Conservation (phyloP, 805 yeast genomes). For the Starmerella powellii region DNA sequence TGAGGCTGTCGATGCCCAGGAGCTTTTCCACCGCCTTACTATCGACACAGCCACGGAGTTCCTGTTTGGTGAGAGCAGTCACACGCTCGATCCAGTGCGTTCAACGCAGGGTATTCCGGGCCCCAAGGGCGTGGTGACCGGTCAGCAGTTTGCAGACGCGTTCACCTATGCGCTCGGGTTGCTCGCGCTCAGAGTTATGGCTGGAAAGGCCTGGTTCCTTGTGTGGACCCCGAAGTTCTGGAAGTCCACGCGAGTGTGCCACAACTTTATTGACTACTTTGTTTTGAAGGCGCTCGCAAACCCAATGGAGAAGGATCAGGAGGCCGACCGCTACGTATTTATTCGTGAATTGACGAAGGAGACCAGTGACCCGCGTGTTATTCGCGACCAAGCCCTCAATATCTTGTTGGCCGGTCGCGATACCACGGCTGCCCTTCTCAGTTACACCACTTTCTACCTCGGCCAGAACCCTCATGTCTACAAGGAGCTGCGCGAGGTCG, state of each 20-base stretch:
- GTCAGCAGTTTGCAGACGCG: slow-evolving; percentile 23
- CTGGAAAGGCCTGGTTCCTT: slow-evolving; percentile 21
- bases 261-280: slow-evolving; percentile 32
- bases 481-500: slow-evolving; percentile 31
- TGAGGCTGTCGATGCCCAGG: slow-evolving; percentile 22
- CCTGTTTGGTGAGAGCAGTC: slow-evolving; percentile 24
- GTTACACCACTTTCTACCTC: slow-evolving; percentile 37
- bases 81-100: slow-evolving; percentile 18
- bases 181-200: slow-evolving; percentile 21
- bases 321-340: slow-evolving; percentile 35
- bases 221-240: slow-evolving; percentile 28
- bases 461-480: slow-evolving; percentile 31
- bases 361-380: slow-evolving; percentile 37
- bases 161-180: slow-evolving; percentile 20
- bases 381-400: slow-evolving; percentile 42
- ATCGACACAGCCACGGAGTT: slow-evolving; percentile 26
- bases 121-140: slow-evolving; percentile 21
- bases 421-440: slow-evolving; percentile 42
- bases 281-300: slow-evolving; percentile 31
- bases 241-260: slow-evolving; percentile 28
- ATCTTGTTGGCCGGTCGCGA: slow-evolving; percentile 45
- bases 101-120: slow-evolving; percentile 15
- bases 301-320: slow-evolving; percentile 26
- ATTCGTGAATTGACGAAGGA: slow-evolving; percentile 39
- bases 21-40: slow-evolving; percentile 20